These are phyloP conservation scores for Plasmodium malariae DNA, from an alignment of 169 alveolate genomes.

Conservation along the genomic window DNA sequence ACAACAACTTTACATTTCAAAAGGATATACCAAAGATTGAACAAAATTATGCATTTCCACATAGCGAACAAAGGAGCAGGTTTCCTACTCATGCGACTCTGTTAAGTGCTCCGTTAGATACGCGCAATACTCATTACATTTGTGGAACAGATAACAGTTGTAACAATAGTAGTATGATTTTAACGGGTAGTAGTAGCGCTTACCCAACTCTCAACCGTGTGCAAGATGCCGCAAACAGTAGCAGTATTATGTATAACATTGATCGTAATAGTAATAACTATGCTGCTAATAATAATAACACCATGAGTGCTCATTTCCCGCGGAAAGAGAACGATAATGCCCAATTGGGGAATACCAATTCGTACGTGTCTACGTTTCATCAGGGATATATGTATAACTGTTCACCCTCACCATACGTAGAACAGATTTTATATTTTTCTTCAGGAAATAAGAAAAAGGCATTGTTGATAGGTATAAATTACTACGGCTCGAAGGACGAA, in stretches of 20 bases:
- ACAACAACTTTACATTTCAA: neutral
- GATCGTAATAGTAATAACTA: neutral
- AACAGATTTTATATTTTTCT: conserved; percentile 28
- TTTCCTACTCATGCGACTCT: neutral
- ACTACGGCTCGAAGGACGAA: conserved; percentile 79
- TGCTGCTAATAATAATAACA: neutral
- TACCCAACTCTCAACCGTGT: neutral
- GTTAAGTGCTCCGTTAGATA: neutral
- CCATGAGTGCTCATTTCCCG: neutral
- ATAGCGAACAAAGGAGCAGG: no score
- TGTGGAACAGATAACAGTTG: neutral
- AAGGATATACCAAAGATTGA: neutral
- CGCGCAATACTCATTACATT: neutral
- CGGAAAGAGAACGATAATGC: neutral
- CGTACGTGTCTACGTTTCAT: no score
- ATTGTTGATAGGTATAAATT: conserved; percentile 83
- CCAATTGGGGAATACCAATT: neutral
- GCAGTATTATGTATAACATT: neutral
- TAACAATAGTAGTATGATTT: neutral
- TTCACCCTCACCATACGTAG: conserved; percentile 27
- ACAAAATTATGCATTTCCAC: neutral
- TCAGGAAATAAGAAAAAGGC: conserved; percentile 75
- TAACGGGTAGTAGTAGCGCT: neutral
- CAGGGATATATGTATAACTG: neutral
- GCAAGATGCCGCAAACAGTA: neutral